Percentiles rank a stretch among this genome's conserved stretches.
phyloP scores from a whole-genome alignment of 495 filamentous ascomycete species.

The Penicillium angulare region DNA sequence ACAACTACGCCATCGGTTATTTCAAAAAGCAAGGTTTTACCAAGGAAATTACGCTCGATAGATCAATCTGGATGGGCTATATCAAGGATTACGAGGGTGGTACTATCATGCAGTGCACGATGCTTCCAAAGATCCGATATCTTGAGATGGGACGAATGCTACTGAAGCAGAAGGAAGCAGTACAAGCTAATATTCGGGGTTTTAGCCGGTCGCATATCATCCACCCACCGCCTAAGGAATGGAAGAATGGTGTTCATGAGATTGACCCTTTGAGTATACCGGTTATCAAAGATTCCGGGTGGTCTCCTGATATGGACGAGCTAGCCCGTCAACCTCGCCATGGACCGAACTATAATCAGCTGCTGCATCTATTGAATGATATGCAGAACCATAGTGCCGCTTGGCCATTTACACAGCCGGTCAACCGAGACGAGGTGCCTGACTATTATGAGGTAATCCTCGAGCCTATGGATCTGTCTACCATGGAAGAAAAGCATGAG shows the following conservation, averaged over 20 bases:
- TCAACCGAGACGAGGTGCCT: slow-evolving; percentile 90
- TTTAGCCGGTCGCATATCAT: slow-evolving; percentile 86
- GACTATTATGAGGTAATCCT: slow-evolving; percentile 99
- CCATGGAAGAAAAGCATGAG: slow-evolving; percentile 95
- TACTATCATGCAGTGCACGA: slow-evolving; percentile 98
- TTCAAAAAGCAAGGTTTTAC: slow-evolving; percentile 99
- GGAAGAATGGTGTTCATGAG: slow-evolving; percentile 65
- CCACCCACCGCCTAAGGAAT: slow-evolving; percentile 80
- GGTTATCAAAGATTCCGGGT: slow-evolving; percentile 85
- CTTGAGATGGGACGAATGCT: slow-evolving; percentile 94
- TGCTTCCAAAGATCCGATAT: slow-evolving; percentile 94
- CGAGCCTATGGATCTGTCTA: slow-evolving; percentile 94
- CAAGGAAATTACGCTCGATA: slow-evolving; percentile 93
- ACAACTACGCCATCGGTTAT: slow-evolving; percentile 98
- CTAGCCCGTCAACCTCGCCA: slow-evolving; percentile 94
- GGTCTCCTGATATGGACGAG: slow-evolving; percentile 97
- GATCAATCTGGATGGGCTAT: slow-evolving; percentile 95
- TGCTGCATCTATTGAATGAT: slow-evolving; percentile 89
- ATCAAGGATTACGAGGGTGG: slow-evolving; percentile 99
- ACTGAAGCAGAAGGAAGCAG: slow-evolving; percentile 92
- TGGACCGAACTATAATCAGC: slow-evolving; percentile 91
- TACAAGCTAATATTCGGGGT: slow-evolving; percentile 90
- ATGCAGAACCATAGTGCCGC: slow-evolving; percentile 88
- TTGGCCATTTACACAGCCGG: slow-evolving; percentile 93
- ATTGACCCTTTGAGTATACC: slow-evolving; percentile 81